Base-by-base conservation (phyloP, 306 rosid genomes). In the Fragaria iinumae region DNA sequence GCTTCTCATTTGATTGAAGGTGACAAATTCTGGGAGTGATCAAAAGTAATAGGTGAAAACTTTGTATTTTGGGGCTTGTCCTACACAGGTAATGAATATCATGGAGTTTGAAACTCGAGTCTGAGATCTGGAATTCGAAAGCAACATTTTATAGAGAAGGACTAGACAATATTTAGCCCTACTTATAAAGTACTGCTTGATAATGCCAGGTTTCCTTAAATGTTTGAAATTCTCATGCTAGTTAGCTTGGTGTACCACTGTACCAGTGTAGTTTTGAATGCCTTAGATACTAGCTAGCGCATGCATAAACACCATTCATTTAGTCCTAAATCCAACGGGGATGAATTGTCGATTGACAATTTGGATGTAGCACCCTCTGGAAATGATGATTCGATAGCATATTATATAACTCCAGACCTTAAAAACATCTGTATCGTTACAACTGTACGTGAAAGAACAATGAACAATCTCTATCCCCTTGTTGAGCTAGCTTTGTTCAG, bases 51-150 rank as follows among this genome's bases (percentile, higher is more conserved):
- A 36, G 39, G 21, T 72, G 70, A 47, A 53, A 41, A 71, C 60
- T 74, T 77, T 82, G 85, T 72, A 57, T 13, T 68, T 49, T 83
- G 16, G 69, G 67, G 77, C 62, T 80, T 80, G 84, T 80, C 84
- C 29, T 11, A 29, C 62, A 75, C 3, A 12, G 34, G 48, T 25
- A 60, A 62, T 66, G 48, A 66, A 66, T 38, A 38, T 75, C 53
- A 41, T 43, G 72, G 43, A 13, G 25, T 67, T 67, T 67, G 72
- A 41, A 67, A 36, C 3, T 65, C 36, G 11, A 7, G 0, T 34
- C 21, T 34, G 20, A 7, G 12, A 27, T 6, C 32, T 27, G 18
- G 20, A 55, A 63, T 29, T 32, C 36, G 43, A 11, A 63, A 60
- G 39, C 66, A 8, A 59, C 8, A 11, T 11, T 27, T 25, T 60